These are phyloP conservation scores for Lactarius akahatsu DNA, from an alignment of 768 basidiomycete genomes.

Conservation along the genomic window DNA sequence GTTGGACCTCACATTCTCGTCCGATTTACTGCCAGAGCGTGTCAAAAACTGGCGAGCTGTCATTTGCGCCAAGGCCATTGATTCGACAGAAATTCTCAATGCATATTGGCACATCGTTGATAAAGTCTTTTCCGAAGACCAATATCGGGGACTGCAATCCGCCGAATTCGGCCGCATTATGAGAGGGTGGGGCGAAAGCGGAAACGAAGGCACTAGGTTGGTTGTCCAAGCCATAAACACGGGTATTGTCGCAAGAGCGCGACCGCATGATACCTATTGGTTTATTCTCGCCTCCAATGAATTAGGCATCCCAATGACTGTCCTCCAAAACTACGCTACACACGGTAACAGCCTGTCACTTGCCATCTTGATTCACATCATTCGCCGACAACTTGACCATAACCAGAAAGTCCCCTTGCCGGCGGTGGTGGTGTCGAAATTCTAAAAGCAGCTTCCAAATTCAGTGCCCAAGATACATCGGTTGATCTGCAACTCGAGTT, in stretches of 20 bases:
- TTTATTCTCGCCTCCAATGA: neutral
- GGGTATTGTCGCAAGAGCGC: neutral
- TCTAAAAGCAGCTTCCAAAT: neutral
- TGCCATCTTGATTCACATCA: neutral
- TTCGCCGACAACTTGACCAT: neutral
- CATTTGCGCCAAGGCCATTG: neutral
- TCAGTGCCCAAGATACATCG: neutral
- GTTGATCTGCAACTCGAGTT: neutral
- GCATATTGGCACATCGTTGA: neutral
- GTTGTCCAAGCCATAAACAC: neutral
- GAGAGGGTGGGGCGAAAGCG: neutral
- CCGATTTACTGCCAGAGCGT: neutral
- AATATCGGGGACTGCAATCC: neutral
- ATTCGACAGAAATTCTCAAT: neutral
- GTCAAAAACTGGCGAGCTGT: neutral
- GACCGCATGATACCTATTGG: neutral
- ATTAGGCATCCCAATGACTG: neutral
- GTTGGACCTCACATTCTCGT: neutral
- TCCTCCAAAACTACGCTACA: neutral
- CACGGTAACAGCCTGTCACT: neutral
- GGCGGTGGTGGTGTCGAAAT: neutral
- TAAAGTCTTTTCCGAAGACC: neutral
- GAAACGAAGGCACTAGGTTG: neutral
- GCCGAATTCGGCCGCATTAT: neutral
- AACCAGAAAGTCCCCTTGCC: neutral